Evolutionary conservation across 139 green algal genomes (phyloP).

Genomic region (Chlamydomonas incerta): DNA sequence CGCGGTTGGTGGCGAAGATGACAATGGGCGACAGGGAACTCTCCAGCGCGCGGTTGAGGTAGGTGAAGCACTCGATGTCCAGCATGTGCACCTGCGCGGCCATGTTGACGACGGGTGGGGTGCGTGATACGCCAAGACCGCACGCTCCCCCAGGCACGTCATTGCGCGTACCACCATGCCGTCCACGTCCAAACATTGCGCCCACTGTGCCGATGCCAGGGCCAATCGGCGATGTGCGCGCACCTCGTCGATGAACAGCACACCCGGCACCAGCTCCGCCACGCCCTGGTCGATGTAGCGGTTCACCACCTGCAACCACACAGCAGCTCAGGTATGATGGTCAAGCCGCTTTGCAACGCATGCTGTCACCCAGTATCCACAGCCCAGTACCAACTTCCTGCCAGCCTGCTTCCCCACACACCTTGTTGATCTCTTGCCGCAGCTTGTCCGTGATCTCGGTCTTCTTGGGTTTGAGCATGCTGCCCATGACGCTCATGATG

Average conservation of each 20-base stretch:
- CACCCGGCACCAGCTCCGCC: slow-evolving; percentile 92
- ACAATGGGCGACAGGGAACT: slow-evolving; percentile 95
- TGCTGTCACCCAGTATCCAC: too few relatives aligned
- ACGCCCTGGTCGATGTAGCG: slow-evolving; percentile 65
- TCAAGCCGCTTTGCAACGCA: too few relatives aligned
- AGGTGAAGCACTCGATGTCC: slow-evolving; percentile 99
- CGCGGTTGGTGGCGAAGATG: slow-evolving; percentile 98
- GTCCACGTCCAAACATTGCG: too few relatives aligned
- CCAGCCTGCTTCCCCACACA: slow-evolving; percentile 37
- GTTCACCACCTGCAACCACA: slow-evolving; percentile 51
- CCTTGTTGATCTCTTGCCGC: slow-evolving; percentile 98
- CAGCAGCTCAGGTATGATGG: too few relatives aligned
- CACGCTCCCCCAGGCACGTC: too few relatives aligned
- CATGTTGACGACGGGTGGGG: too few relatives aligned
- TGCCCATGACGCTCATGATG: slow-evolving; percentile 95
- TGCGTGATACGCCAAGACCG: too few relatives aligned
- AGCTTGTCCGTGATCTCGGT: slow-evolving; percentile 99
- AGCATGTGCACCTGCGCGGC: slow-evolving; percentile 90
- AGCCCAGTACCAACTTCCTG: too few relatives aligned
- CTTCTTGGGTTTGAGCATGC: slow-evolving; percentile 98
- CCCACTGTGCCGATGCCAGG: too few relatives aligned
- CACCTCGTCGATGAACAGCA: slow-evolving; percentile 98
- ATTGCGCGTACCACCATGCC: too few relatives aligned
- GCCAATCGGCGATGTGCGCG: too few relatives aligned
- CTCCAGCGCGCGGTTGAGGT: slow-evolving; percentile 96